Base-by-base conservation (phyloP, 1,284 basidiomycete species). In the Ganoderma sp. region DNA sequence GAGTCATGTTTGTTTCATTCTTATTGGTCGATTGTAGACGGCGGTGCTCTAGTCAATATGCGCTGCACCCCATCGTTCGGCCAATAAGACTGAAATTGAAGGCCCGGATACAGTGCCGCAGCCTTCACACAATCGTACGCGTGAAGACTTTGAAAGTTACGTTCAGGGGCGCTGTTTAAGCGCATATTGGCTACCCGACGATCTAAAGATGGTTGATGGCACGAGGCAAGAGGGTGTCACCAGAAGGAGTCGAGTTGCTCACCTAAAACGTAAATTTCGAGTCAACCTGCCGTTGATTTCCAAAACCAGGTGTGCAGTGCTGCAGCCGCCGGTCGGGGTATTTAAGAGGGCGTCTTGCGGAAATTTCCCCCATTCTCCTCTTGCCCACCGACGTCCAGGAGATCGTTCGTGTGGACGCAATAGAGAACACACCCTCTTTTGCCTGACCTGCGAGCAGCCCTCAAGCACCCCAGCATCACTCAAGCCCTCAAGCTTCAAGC, bases 341-440 rank as follows among this genome's bases (percentile, higher is more conserved):
- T 70, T 72, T 70, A 70, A 69, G 50, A 54, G 63, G 64, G 68
- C 64, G 61, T 61, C 63, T 48, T 64, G 54, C 54, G 63, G 67
- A 50, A 14, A 10, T 22, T 10, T 57, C 28, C 61, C 61, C 42
- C 63, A 67, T 67, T 69, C 71, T 69, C 62, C 65, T 64, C 65
- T 67, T 67, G 58, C 71, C 64, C 67, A 58, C 67, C 69, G 70
- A 67, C 71, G 57, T 70, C 71, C 71, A 67, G 71, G 69, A 66
- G 69, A 72, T 70, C 66, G 69, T 70, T 69, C 42, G 37, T 67
- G 60, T 60, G 66, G 57, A 62, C 67, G 66, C 62, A 59, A 54
- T 61, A 63, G 67, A 70, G 69, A 68, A 65, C 39, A 50, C 63
- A 70, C 71, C 65, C 67, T 66, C 64, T 60, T 70, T 72, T 69